phyloP scores from a whole-genome alignment of 208 protist genomes.

The Naegleria fowleri region DNA sequence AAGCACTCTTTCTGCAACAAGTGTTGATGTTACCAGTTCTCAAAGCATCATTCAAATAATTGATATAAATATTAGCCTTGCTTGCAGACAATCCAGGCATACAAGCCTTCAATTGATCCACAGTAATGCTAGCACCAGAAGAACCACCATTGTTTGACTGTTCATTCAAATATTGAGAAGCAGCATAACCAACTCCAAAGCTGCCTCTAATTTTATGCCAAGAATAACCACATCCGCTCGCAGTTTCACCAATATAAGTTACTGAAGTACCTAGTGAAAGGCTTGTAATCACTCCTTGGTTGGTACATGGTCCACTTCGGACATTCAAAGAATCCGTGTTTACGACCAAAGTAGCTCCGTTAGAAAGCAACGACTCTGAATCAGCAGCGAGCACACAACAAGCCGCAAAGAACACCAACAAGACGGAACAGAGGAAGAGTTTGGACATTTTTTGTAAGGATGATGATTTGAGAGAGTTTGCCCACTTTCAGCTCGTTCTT shows the following conservation, averaged over 20 bases:
- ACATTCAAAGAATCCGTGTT: not conserved
- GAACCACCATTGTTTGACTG: not conserved
- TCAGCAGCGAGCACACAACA: not conserved
- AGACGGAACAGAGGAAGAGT: not conserved
- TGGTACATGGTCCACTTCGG: not conserved
- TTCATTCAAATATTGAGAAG: not conserved
- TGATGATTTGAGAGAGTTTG: not conserved
- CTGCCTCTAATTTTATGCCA: not conserved
- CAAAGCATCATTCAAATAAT: not conserved
- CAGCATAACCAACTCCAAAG: not conserved
- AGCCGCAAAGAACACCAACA: not conserved
- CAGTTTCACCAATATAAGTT: not conserved
- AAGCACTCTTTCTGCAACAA: not conserved
- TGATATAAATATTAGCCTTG: not conserved
- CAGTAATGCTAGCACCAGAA: not conserved
- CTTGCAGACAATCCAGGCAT: not conserved
- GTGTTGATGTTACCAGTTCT: not conserved
- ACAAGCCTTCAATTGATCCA: not conserved
- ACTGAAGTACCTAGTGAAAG: not conserved
- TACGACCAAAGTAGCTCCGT: not conserved
- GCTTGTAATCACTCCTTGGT: not conserved
- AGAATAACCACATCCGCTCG: not conserved
- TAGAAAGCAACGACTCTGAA: not conserved
- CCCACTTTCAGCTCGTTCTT: too few species aligned
- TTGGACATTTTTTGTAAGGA: not conserved